Evolutionary conservation across 78 protist species (phyloP).

Genomic region (Capsaspora owczarzaki): DNA sequence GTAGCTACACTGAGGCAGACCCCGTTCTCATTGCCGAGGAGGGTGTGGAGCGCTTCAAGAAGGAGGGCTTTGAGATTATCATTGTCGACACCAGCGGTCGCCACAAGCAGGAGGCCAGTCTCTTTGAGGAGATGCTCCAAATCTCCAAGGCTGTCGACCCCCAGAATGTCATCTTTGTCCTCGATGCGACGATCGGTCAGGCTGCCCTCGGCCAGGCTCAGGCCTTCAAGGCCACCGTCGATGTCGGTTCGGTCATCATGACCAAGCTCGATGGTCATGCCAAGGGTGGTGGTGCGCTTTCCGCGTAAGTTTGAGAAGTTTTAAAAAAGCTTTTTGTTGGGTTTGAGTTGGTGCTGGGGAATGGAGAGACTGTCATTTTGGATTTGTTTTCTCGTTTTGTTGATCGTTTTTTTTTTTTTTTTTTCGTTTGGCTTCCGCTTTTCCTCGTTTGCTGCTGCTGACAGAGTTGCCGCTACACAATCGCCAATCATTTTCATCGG

Average conservation of each 20-base stretch:
- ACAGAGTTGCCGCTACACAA: constrained; percentile 80
- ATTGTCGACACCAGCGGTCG: constrained; percentile 97
- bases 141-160: constrained; percentile 72
- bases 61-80: constrained; percentile 61
- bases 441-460: too few relatives aligned
- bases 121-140: constrained; percentile 95
- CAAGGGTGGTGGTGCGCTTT: constrained; percentile 97
- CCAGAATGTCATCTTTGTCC: constrained; percentile 87
- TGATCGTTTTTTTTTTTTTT: background rate
- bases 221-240: constrained; percentile 69
- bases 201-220: constrained; percentile 28
- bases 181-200: constrained; percentile 96
- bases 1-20: constrained; percentile 78
- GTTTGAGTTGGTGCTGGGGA: too few relatives aligned
- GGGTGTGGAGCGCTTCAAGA: constrained; percentile 83
- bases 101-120: constrained; percentile 92
- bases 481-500: constrained; percentile 92
- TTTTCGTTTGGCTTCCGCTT: too few relatives aligned
- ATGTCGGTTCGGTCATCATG: constrained; percentile 90
- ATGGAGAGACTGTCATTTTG: too few relatives aligned
- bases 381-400: too few relatives aligned
- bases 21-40: constrained; percentile 86
- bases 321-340: too few relatives aligned
- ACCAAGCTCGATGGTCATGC: constrained; percentile 99
- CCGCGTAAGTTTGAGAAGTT: constrained; percentile 62